Percentiles rank a stretch among this genome's conserved stretches.
Conservation (phyloP, 2,329 filamentous ascomycete species). For the Zasmidium citrigriseum region DNA sequence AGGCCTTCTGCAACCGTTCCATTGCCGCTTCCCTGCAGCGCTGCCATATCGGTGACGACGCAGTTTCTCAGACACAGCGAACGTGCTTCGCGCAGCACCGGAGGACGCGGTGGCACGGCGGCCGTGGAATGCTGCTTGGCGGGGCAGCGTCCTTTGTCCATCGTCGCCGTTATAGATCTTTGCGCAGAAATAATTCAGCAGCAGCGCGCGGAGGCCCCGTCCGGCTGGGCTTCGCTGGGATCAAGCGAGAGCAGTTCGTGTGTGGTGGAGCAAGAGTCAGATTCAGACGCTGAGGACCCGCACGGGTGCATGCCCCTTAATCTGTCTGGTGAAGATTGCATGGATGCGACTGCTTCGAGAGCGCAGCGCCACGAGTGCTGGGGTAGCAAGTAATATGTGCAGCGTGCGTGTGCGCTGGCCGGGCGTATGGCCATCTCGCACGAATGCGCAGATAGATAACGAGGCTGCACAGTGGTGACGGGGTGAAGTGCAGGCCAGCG, state of each 20-base stretch:
- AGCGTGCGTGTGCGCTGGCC: not conserved
- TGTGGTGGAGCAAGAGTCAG: constrained; percentile 17
- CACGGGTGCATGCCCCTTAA: constrained; percentile 15
- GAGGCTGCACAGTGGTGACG: not conserved
- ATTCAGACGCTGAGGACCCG: constrained; percentile 1
- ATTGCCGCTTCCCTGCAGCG: constrained; percentile 5
- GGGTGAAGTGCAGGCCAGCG: not conserved
- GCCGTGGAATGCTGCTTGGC: constrained; percentile 14
- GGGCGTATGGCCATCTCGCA: not conserved
- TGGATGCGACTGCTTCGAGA: not conserved
- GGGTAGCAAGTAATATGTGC: no score
- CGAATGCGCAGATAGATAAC: not conserved
- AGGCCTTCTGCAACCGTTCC: constrained; percentile 8
- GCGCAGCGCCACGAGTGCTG: not conserved
- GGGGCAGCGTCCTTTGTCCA: not conserved
- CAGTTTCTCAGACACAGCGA: constrained; percentile 2
- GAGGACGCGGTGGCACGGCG: constrained; percentile 8
- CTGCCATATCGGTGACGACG: constrained; percentile 7
- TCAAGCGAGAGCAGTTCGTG: constrained; percentile 3
- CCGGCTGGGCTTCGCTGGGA: not conserved
- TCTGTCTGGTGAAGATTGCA: constrained; percentile 8
- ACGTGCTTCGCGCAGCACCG: not conserved
- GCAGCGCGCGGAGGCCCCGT: not conserved
- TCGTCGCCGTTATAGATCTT: no score
- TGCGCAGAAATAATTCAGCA: not conserved